Base-by-base conservation (phyloP, 2,329 filamentous ascomycete species). In the Nigrospora sphaerica region DNA sequence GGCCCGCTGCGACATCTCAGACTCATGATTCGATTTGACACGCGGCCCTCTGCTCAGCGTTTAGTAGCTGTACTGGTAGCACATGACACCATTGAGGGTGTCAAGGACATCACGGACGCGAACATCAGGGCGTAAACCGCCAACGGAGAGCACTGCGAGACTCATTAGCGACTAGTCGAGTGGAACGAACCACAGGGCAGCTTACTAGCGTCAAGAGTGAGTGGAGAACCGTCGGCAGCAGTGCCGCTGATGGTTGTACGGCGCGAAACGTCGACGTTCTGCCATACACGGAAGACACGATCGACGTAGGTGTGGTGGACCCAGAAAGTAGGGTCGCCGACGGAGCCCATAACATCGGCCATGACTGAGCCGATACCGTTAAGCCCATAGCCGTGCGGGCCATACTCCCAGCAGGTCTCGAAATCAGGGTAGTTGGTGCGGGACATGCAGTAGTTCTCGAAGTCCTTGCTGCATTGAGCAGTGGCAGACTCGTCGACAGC, bases 321-420 rank as follows among this genome's bases (percentile, higher is more conserved):
- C 3, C 19, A 62, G 56, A 63, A 63, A 7, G 48, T 33, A 46
- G 59, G 61, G 54, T 63, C 61, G n/a, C 56, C 52, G 14, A 56
- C 56, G 1, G 60, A 62, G 3, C 55, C 61, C 52, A 62, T 60
- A 54, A 53, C 60, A 28, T 59, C 62, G 19, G 58, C 50, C 61
- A 63, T 63, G 41, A 59, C 49, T 35, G 56, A 58, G 33, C 61
- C 61, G 2, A 62, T 44, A 38, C 61, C 58, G n/a, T n/a, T n/a
- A n/a, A n/a, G n/a, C n/a, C n/a, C n/a, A n/a, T n/a, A n/a, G n/a
- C n/a, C n/a, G n/a, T 63, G 61, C 53, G 54, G 61, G 28, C 60
- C 60, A 35, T 39, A 46, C 46, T 52, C 51, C 31, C 42, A 39
- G 39, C 51, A 52, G 17, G 32, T 34, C 18, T 45, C 42, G 34